Evolutionary conservation across 306 rosid species (phyloP).

Genomic region (Potentilla sterilis): DNA sequence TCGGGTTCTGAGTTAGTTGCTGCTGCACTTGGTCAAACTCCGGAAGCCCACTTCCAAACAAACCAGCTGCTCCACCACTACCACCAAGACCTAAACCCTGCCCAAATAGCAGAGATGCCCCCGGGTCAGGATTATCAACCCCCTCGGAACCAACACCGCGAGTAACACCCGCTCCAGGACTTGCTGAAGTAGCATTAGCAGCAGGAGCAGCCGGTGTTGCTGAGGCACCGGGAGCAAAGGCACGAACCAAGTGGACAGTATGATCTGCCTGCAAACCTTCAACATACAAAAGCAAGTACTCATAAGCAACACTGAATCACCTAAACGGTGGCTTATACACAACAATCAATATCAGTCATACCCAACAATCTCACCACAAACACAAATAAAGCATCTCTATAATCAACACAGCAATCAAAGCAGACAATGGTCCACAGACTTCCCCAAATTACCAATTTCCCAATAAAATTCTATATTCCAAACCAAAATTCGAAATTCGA

Average conservation of each 20-base stretch:
- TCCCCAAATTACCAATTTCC: background rate
- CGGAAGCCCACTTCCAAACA: constrained; percentile 45
- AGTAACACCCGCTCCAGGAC: constrained; percentile 43
- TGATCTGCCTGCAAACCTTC: constrained; percentile 55
- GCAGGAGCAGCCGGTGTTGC: constrained; percentile 32
- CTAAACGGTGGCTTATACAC: background rate
- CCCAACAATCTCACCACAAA: background rate
- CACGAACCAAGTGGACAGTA: constrained; percentile 61
- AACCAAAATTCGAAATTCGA: background rate
- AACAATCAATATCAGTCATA: background rate
- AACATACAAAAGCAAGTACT: constrained; percentile 7
- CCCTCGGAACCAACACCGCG: constrained; percentile 59
- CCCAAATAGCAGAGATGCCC: constrained; percentile 51
- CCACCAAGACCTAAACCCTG: constrained; percentile 42
- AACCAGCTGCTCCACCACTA: constrained; percentile 29
- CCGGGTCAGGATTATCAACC: constrained; percentile 37
- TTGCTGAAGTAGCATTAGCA: constrained; percentile 27
- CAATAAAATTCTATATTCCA: background rate
- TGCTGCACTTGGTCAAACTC: constrained; percentile 65
- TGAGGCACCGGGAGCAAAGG: constrained; percentile 36
- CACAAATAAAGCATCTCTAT: background rate
- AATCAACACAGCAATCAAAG: background rate
- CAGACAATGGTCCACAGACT: background rate
- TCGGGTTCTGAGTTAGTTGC: constrained; percentile 59
- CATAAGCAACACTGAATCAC: background rate